Percentiles rank a stretch among this genome's conserved stretches.
Evolutionary conservation across 257 asterid species (phyloP).

Genomic region (Fraxinus cuspidata): DNA sequence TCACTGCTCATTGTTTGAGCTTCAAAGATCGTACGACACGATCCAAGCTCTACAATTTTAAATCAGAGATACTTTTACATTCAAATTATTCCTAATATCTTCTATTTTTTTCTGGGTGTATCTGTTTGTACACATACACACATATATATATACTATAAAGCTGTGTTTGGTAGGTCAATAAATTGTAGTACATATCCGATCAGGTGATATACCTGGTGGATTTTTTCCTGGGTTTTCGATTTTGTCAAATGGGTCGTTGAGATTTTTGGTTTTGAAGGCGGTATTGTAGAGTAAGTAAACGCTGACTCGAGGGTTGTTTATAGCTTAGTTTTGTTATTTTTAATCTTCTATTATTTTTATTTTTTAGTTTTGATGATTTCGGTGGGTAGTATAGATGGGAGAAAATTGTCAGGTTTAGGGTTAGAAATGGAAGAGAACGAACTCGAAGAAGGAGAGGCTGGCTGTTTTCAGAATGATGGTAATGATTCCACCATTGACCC

Average conservation of each 20-base stretch:
- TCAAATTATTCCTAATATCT: neutral
- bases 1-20: constrained; percentile 56
- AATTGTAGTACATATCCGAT: constrained; percentile 48
- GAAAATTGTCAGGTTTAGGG: constrained; percentile 70
- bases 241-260: constrained; percentile 31
- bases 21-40: constrained; percentile 59
- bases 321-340: constrained; percentile 26
- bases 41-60: constrained; percentile 47
- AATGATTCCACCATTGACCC: constrained; percentile 82
- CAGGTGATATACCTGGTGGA: constrained; percentile 37
- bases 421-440: constrained; percentile 79
- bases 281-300: constrained; percentile 33
- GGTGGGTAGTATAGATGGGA: constrained; percentile 72
- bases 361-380: constrained; percentile 60
- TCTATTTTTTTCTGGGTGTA: constrained; percentile 6
- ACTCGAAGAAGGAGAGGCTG: constrained; percentile 97
- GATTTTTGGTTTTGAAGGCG: constrained; percentile 34
- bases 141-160: constrained; percentile 15
- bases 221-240: constrained; percentile 44
- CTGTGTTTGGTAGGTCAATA: constrained; percentile 46
- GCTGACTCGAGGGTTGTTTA: constrained; percentile 26
- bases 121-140: constrained; percentile 17
- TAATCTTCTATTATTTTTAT: neutral
- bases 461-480: constrained; percentile 39
- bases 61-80: constrained; percentile 29